Percentiles rank a stretch among this genome's conserved stretches.
phyloP scores from a whole-genome alignment of 1,284 basidiomycete species.

The Cryptococcus maquisensis region DNA sequence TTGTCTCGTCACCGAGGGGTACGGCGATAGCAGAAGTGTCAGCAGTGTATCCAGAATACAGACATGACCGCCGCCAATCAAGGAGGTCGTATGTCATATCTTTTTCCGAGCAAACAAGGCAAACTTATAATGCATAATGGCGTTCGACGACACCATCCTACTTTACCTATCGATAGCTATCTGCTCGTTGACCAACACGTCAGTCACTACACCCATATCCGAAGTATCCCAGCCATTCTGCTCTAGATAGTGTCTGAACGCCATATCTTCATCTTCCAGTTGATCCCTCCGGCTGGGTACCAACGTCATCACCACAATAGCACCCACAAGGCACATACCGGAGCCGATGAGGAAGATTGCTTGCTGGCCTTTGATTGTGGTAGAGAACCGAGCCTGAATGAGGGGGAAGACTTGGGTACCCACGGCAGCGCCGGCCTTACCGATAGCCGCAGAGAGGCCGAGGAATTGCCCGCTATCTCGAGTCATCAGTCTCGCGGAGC shows the following conservation, averaged over 20 bases:
- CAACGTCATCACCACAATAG: constrained; percentile 15
- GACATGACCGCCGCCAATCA: too few relatives aligned
- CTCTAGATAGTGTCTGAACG: constrained; percentile 21
- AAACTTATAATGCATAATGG: too few relatives aligned
- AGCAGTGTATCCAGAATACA: too few relatives aligned
- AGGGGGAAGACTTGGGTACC: constrained; percentile 46
- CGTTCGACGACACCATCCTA: too few relatives aligned
- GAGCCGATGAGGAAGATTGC: constrained; percentile 32
- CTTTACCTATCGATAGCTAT: too few relatives aligned
- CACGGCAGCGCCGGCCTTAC: constrained; percentile 60
- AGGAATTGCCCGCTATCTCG: constrained; percentile 58
- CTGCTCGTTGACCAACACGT: too few relatives aligned
- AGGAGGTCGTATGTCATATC: too few relatives aligned
- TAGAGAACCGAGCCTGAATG: constrained; percentile 18
- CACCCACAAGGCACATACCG: constrained; percentile 25
- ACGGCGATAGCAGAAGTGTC: too few relatives aligned
- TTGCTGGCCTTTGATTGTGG: constrained; percentile 26
- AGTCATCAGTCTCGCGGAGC: not conserved
- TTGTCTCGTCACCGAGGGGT: too few relatives aligned
- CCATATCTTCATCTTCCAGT: constrained; percentile 25
- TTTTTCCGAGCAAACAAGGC: too few relatives aligned
- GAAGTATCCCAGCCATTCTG: constrained; percentile 17
- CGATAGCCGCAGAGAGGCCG: constrained; percentile 60
- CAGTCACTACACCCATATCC: not conserved
- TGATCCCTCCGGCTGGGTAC: constrained; percentile 22